A percentile compares a stretch with the other conserved stretches of the same genome.
Evolutionary conservation across 768 basidiomycete species (phyloP).

Genomic region (Dentipellis sp.): DNA sequence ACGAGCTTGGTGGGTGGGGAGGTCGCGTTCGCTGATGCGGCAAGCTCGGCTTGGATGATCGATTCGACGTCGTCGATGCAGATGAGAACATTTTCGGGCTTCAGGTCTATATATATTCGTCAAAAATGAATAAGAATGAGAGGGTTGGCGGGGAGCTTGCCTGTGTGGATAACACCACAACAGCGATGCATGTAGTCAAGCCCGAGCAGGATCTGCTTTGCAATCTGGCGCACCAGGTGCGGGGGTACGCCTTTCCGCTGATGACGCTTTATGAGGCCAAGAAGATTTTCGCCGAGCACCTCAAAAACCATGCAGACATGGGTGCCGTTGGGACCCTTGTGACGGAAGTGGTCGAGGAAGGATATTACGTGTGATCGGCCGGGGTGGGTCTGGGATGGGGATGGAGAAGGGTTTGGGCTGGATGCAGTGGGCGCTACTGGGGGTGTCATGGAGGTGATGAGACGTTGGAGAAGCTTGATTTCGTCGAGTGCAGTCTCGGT

Average conservation of each 20-base stretch:
- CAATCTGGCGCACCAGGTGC: constrained; percentile 88
- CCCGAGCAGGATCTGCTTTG: constrained; percentile 91
- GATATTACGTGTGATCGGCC: constrained; percentile 94
- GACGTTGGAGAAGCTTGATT: constrained; percentile 93
- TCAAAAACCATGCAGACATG: constrained; percentile 99
- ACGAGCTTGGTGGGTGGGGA: constrained; percentile 57
- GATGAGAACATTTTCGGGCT: constrained; percentile 97
- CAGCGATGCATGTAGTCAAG: constrained; percentile 97
- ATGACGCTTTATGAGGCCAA: constrained; percentile 94
- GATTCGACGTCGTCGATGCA: constrained; percentile 94
- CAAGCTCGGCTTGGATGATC: constrained; percentile 80
- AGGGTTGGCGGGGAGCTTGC: constrained; percentile 25
- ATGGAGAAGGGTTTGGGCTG: constrained; percentile 41
- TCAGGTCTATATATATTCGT: constrained; percentile 52
- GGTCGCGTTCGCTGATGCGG: constrained; percentile 37
- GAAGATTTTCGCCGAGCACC: constrained; percentile 92
- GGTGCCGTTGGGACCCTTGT: constrained; percentile 92
- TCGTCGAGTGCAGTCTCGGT: constrained; percentile 98
- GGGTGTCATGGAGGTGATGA: constrained; percentile 75
- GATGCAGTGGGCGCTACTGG: constrained; percentile 36
- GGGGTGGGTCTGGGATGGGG: constrained; percentile 66
- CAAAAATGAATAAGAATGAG: not conserved
- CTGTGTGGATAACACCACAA: constrained; percentile 96
- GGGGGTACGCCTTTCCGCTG: constrained; percentile 97
- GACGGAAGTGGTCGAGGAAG: constrained; percentile 95